Percentiles rank a stretch among this genome's conserved stretches.
These are phyloP conservation scores for Litsea cubeba DNA, from an alignment of 164 flowering plant genomes.

Conservation along the genomic window DNA sequence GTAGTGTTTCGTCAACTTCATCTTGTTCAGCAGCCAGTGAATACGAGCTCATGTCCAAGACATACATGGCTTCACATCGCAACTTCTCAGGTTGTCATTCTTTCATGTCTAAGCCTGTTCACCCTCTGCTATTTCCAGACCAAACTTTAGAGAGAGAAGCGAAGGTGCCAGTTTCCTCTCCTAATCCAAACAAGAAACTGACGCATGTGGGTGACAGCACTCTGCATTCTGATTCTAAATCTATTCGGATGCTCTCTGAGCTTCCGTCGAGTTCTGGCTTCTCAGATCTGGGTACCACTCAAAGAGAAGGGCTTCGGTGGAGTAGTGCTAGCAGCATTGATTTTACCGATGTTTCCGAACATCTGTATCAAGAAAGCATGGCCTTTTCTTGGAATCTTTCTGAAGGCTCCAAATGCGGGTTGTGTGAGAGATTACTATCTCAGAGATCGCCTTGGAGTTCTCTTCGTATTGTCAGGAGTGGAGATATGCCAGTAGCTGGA, in stretches of 20 bases:
- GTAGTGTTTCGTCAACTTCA: conserved; percentile 56
- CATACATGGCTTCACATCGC: conserved; percentile 38
- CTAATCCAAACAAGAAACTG: conserved; percentile 7
- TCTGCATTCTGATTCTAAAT: conserved; percentile 13
- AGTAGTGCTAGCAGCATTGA: conserved; percentile 68
- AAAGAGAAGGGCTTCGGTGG: conserved; percentile 38
- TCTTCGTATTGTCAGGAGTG: conserved; percentile 63
- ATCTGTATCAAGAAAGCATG: conserved; percentile 38
- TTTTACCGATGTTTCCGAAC: conserved; percentile 59
- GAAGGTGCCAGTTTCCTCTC: conserved; percentile 18
- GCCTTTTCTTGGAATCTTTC: conserved; percentile 25
- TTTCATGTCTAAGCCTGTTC: conserved; percentile 78
- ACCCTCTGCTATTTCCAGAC: conserved; percentile 56
- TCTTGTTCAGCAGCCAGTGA: conserved; percentile 81
- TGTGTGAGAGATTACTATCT: conserved; percentile 68
- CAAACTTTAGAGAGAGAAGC: conserved; percentile 31
- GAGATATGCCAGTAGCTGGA: conserved; percentile 89
- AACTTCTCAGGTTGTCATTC: conserved; percentile 55
- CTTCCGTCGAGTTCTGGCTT: conserved; percentile 14
- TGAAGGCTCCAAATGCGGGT: conserved; percentile 52
- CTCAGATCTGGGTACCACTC: conserved; percentile 33
- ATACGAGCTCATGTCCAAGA: conserved; percentile 43
- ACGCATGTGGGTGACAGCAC: not conserved
- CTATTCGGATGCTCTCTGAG: conserved; percentile 6
- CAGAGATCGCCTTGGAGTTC: conserved; percentile 94